A percentile compares a stretch with the other conserved stretches of the same genome.
Conservation (phyloP, 2,329 filamentous ascomycete species). For the Tolypocladium ovalisporum region DNA sequence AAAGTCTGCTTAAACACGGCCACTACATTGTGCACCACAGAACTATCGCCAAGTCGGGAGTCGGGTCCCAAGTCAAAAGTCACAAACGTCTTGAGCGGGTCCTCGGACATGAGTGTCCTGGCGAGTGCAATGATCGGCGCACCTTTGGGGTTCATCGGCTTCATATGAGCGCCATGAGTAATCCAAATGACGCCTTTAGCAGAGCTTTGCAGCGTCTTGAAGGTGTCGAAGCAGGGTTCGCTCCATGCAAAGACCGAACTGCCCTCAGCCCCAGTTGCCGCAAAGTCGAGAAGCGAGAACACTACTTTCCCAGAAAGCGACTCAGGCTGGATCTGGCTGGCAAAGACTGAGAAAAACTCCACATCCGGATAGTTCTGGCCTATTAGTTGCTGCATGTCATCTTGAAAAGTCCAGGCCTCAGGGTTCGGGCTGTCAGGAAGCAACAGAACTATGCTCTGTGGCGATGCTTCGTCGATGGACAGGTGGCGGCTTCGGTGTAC, state of each 20-base stretch:
- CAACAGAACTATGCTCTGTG: constrained; percentile 9
- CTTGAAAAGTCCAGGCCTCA: background rate
- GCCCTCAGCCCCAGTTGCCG: constrained; percentile 8
- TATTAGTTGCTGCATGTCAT: background rate
- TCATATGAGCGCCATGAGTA: constrained; percentile 29
- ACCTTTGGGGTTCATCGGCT: constrained; percentile 19
- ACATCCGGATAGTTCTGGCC: background rate
- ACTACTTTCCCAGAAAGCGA: constrained; percentile 17
- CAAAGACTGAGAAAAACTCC: constrained; percentile 1
- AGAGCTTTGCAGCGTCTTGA: constrained; percentile 26
- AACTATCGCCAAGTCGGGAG: constrained; percentile 8
- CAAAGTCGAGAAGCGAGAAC: constrained; percentile 36
- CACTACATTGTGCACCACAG: constrained; percentile 11
- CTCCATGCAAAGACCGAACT: constrained; percentile 27
- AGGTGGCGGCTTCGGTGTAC: constrained; percentile 2
- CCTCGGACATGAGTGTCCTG: constrained; percentile 38
- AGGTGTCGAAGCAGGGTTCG: constrained; percentile 23
- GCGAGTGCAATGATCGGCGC: constrained; percentile 34
- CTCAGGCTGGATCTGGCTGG: constrained; percentile 5
- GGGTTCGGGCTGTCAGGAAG: background rate
- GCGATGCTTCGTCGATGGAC: background rate
- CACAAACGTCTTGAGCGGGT: constrained; percentile 28
- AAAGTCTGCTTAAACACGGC: constrained; percentile 15
- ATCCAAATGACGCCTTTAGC: constrained; percentile 36
- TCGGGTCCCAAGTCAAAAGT: constrained; percentile 28